Conservation (phyloP, 129 eudicot genomes). For the Saposhnikovia divaricata region DNA sequence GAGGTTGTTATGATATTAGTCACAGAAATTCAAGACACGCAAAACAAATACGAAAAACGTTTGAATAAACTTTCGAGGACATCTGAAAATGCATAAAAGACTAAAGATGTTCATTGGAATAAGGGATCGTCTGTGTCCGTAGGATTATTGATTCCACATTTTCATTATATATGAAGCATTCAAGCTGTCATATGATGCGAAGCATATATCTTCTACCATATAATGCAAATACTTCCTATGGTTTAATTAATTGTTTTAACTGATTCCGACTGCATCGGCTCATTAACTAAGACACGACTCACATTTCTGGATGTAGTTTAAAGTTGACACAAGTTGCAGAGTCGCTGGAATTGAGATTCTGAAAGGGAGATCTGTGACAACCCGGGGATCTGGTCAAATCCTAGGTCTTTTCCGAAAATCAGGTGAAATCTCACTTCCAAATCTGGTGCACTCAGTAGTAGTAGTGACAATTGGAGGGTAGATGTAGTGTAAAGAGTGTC, state of each 20-base stretch:
- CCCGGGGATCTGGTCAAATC: too few relatives aligned
- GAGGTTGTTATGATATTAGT: not conserved
- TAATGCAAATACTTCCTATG: not conserved
- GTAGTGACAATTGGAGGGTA: too few relatives aligned
- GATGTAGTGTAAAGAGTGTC: too few relatives aligned
- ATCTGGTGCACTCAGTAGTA: too few relatives aligned
- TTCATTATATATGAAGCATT: not conserved
- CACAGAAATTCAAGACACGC: not conserved
- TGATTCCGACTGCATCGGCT: too few relatives aligned
- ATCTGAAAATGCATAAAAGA: not conserved
- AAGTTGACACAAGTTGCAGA: too few relatives aligned
- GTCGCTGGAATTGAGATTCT: too few relatives aligned
- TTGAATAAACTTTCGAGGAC: not conserved
- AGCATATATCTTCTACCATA: not conserved
- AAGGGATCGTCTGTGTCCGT: not conserved
- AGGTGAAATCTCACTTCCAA: too few relatives aligned
- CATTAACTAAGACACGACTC: too few relatives aligned
- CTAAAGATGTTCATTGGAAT: not conserved
- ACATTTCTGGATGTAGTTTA: too few relatives aligned
- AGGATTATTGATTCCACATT: not conserved
- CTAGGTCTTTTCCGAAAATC: too few relatives aligned
- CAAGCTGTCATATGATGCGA: not conserved
- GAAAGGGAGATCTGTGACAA: too few relatives aligned
- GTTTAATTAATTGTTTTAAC: not conserved
- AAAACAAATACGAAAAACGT: not conserved